phyloP scores from a whole-genome alignment of 2,329 filamentous ascomycete genomes.

The Aspergillus awamori region DNA sequence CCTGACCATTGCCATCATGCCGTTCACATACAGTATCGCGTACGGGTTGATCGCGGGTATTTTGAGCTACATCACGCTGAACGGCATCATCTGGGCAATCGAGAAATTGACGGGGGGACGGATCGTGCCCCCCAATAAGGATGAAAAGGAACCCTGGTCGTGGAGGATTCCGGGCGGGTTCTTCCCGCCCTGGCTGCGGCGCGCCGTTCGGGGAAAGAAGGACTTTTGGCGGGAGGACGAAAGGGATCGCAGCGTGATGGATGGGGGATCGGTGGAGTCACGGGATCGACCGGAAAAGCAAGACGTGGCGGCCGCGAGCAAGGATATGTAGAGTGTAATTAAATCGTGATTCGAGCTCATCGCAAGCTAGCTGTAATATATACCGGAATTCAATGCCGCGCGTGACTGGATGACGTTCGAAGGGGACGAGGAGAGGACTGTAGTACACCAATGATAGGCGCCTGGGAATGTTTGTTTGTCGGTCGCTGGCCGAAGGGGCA shows the following conservation, averaged over 20 bases:
- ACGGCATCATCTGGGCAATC: constrained; percentile 69
- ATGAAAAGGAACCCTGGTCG: constrained; percentile 78
- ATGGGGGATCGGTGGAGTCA: constrained; percentile 3
- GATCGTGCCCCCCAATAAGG: constrained; percentile 73
- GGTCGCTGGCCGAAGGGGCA: too few species aligned
- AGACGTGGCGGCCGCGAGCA: neutral
- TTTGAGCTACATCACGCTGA: constrained; percentile 74
- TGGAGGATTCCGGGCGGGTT: constrained; percentile 75
- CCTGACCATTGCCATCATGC: constrained; percentile 81
- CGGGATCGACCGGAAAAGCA: neutral
- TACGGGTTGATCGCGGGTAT: constrained; percentile 84
- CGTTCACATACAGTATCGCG: constrained; percentile 86
- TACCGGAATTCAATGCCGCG: neutral
- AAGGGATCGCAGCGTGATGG: constrained; percentile 18
- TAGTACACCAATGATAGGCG: too few species aligned
- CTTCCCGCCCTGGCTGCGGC: constrained; percentile 71
- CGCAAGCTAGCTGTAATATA: neutral
- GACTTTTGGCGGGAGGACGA: constrained; percentile 66
- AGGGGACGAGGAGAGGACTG: too few species aligned
- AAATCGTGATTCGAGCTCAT: too few species aligned
- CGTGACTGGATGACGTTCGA: too few species aligned
- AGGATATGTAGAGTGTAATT: neutral
- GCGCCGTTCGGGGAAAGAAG: constrained; percentile 67
- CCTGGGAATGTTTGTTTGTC: too few species aligned
- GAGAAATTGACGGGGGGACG: constrained; percentile 68